Percentiles rank a stretch among this genome's conserved stretches.
phyloP scores from a whole-genome alignment of 2,329 filamentous ascomycete genomes.

The Ophiobolus disseminans region DNA sequence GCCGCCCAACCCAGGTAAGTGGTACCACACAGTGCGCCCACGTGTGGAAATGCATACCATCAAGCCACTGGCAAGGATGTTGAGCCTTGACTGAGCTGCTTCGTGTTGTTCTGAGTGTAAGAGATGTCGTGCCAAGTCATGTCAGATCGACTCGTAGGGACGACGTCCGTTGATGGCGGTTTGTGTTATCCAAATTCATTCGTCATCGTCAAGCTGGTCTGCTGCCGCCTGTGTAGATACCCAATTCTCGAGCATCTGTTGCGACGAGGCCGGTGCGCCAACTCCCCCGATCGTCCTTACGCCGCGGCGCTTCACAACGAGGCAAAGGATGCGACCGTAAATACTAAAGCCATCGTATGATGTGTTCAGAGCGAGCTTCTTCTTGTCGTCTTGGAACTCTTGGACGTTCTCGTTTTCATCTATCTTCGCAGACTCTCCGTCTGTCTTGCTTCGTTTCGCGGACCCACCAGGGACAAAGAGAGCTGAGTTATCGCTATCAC shows the following conservation, averaged over 20 bases:
- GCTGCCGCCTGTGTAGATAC: constrained; percentile 52
- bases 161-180: too few species aligned
- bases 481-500: constrained; percentile 46
- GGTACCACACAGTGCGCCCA: constrained; percentile 32
- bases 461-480: constrained; percentile 27
- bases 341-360: constrained; percentile 96
- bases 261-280: constrained; percentile 34
- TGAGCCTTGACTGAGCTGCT: too few species aligned
- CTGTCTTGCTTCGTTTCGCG: constrained; percentile 29
- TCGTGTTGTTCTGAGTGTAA: too few species aligned
- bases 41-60: constrained; percentile 24
- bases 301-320: constrained; percentile 80
- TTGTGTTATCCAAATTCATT: constrained; percentile 46
- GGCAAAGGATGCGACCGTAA: constrained; percentile 88
- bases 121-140: too few species aligned
- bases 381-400: constrained; percentile 78
- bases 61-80: constrained; percentile 8
- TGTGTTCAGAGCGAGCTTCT: constrained; percentile 86
- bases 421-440: constrained; percentile 9
- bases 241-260: constrained; percentile 53
- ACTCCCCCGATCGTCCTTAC: constrained; percentile 25
- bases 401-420: constrained; percentile 30
- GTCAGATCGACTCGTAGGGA: too few species aligned
- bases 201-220: constrained; percentile 43
- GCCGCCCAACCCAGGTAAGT: constrained; percentile 22